These are phyloP conservation scores for Saturnispora serradocipensis DNA, from an alignment of 805 yeast genomes.

Conservation along the genomic window DNA sequence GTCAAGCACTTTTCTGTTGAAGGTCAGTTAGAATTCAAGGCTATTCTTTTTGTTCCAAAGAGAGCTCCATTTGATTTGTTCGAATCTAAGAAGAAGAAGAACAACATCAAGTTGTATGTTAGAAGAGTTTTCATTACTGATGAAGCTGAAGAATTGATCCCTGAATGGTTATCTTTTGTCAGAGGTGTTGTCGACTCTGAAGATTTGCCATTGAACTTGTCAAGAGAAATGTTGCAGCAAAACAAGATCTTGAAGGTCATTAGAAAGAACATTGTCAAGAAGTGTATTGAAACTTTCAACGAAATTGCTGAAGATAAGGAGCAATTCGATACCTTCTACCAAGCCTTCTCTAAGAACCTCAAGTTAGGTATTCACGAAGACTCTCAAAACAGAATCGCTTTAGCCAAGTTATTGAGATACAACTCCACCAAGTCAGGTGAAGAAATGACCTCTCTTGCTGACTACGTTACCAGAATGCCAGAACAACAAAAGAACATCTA, in stretches of 20 bases:
- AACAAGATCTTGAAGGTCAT: conserved; percentile 99
- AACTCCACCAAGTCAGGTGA: conserved; percentile 93
- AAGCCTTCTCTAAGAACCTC: conserved; percentile 95
- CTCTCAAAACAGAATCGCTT: conserved; percentile 90
- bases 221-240: conserved; percentile 99
- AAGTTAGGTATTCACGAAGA: conserved; percentile 99
- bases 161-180: conserved; percentile 96
- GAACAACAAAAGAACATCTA: conserved; percentile 99
- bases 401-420: conserved; percentile 94
- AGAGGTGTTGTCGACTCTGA: conserved; percentile 99
- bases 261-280: conserved; percentile 98
- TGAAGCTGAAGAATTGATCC: conserved; percentile 98
- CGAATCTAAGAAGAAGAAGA: conserved; percentile 98
- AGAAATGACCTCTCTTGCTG: conserved; percentile 89
- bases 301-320: conserved; percentile 99
- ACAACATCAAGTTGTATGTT: conserved; percentile 96
- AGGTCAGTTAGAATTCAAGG: conserved; percentile 99
- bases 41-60: conserved; percentile 94
- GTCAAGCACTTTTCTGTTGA: conserved; percentile 99
- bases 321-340: conserved; percentile 97
- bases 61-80: conserved; percentile 99
- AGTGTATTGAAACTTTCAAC: conserved; percentile 95
- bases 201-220: conserved; percentile 98
- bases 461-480: conserved; percentile 98
- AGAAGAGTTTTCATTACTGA: conserved; percentile 99